A percentile compares a stretch with the other conserved stretches of the same genome.
Evolutionary conservation across 169 alveolate genomes (phyloP).

Genomic region (Amoebophrya sp.): DNA sequence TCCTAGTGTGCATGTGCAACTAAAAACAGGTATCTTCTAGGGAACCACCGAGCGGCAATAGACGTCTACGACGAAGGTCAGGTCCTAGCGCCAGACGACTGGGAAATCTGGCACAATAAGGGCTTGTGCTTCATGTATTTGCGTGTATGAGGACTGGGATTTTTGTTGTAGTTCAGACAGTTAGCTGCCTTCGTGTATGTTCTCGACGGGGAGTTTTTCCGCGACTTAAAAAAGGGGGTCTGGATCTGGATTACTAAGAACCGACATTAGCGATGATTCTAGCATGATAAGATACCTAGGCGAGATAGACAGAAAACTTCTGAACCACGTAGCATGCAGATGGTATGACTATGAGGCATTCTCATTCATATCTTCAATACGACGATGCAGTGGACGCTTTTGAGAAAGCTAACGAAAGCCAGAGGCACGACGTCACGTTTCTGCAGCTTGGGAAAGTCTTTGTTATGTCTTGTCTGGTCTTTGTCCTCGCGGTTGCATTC

Average conservation of each 20-base stretch:
- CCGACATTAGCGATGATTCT: no score
- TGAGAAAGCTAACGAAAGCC: slow-evolving; percentile 60
- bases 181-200: no score
- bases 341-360: not conserved
- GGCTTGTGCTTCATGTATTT: slow-evolving; percentile 47
- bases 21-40: no score
- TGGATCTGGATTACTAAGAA: no score
- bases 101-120: slow-evolving; percentile 44
- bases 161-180: no score
- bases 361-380: not conserved
- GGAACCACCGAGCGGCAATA: slow-evolving; percentile 45
- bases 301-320: not conserved
- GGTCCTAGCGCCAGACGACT: slow-evolving; percentile 44
- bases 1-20: no score
- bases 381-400: not conserved
- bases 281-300: slow-evolving; percentile 37
- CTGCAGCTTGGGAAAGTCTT: slow-evolving; percentile 60
- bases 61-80: slow-evolving; percentile 49
- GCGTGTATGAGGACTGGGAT: slow-evolving; percentile 31
- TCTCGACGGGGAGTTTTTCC: no score
- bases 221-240: no score
- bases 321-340: not conserved
- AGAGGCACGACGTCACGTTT: slow-evolving; percentile 65
- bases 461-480: not conserved
- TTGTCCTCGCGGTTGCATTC: not conserved